A percentile compares a stretch with the other conserved stretches of the same genome.
These are phyloP conservation scores for Cymbidium sinense DNA, from an alignment of 106 monocot genomes.

Conservation along the genomic window DNA sequence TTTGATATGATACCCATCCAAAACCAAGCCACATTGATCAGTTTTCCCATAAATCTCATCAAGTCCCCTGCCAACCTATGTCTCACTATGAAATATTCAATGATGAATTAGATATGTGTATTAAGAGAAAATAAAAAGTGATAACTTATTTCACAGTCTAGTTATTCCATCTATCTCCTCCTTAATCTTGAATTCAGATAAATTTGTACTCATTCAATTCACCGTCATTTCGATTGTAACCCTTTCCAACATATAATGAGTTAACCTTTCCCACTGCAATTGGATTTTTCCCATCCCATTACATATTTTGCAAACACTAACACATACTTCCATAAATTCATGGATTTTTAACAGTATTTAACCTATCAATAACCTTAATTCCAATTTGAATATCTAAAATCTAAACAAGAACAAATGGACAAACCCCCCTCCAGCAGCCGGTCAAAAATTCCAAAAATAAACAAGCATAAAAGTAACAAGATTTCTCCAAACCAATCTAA, in stretches of 20 bases:
- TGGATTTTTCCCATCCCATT: not conserved
- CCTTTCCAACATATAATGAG: not conserved
- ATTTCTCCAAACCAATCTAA: not conserved
- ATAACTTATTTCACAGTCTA: too few species aligned
- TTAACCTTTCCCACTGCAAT: not conserved
- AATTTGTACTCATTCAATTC: too few species aligned
- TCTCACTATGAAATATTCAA: too few species aligned
- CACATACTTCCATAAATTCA: not conserved
- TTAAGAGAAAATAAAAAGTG: too few species aligned
- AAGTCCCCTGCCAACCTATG: too few species aligned
- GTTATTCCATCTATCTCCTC: too few species aligned
- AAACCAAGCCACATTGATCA: too few species aligned
- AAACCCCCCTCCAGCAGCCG: not conserved
- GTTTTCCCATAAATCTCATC: too few species aligned
- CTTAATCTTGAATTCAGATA: too few species aligned
- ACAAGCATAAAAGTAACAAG: not conserved
- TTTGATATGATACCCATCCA: too few species aligned
- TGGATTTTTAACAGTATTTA: not conserved
- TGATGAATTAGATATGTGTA: too few species aligned
- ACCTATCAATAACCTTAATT: not conserved
- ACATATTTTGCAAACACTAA: not conserved
- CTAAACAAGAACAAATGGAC: not conserved
- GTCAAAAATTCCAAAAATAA: not conserved
- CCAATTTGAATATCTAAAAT: not conserved
- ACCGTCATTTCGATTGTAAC: too few species aligned